Conservation (phyloP, 441 rosid genomes). For the Gossypium laxum region DNA sequence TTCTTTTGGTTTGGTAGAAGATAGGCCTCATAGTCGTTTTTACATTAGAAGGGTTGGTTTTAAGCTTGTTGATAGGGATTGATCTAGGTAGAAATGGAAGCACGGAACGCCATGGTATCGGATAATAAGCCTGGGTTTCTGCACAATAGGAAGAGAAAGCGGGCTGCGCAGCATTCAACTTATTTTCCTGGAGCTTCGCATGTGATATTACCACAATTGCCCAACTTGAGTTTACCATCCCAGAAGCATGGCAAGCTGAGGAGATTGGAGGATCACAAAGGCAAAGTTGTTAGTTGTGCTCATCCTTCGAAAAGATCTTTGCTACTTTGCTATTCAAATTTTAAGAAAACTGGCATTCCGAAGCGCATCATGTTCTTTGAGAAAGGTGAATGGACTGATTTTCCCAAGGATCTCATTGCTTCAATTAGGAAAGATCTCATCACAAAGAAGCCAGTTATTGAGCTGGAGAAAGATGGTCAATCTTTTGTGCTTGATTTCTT, state of each 20-base stretch:
- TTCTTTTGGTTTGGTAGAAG: conserved; percentile 22
- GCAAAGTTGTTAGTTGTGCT: conserved; percentile 27
- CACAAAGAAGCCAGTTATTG: conserved; percentile 53
- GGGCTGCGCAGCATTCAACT: conserved; percentile 30
- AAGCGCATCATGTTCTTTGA: conserved; percentile 63
- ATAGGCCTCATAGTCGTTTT: conserved; percentile 12
- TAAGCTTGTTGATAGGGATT: conserved; percentile 28
- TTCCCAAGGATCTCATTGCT: conserved; percentile 39
- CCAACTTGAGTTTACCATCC: conserved; percentile 22
- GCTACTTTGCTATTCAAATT: conserved; percentile 56
- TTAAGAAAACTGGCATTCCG: conserved; percentile 54
- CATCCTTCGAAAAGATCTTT: conserved; percentile 37
- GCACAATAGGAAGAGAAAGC: conserved; percentile 53
- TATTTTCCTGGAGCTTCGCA: conserved; percentile 36
- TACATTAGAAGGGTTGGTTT: neutral
- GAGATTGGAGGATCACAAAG: conserved; percentile 28
- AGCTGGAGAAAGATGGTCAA: conserved; percentile 44
- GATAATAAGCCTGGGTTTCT: conserved; percentile 41
- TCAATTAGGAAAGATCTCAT: conserved; percentile 46
- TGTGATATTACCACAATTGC: conserved; percentile 24
- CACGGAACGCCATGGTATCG: conserved; percentile 64
- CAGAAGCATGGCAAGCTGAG: conserved; percentile 41
- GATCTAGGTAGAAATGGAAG: conserved; percentile 62
- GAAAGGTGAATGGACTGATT: conserved; percentile 73
- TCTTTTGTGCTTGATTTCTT: conserved; percentile 58